phyloP scores from a whole-genome alignment of 495 filamentous ascomycete genomes.

The Neurospora sp. region DNA sequence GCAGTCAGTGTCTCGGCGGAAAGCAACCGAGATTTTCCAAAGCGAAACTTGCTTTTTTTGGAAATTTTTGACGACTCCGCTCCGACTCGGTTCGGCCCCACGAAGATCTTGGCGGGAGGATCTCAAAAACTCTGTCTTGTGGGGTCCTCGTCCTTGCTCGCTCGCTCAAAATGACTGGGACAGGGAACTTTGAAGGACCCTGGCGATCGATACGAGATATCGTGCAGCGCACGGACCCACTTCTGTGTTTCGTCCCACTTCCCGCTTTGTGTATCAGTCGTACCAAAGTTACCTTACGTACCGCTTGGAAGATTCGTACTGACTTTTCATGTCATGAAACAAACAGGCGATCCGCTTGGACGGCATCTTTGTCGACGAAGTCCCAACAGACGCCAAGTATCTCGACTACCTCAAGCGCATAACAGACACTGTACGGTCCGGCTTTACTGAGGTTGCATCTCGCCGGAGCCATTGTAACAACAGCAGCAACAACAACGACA shows the following conservation, averaged over 20 bases:
- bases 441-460: background rate
- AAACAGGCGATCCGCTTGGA: slow-evolving; percentile 1
- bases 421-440: background rate
- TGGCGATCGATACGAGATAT: background rate
- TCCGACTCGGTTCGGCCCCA: background rate
- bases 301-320: background rate
- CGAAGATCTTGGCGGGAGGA: background rate
- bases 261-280: slow-evolving; percentile 3
- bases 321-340: background rate
- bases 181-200: background rate
- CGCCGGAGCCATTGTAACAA: background rate
- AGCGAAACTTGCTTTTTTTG: background rate
- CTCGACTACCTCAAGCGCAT: slow-evolving; percentile 9
- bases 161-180: background rate
- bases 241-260: background rate
- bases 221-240: background rate
- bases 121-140: background rate
- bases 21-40: background rate
- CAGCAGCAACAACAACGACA: background rate
- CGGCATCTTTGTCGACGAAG: slow-evolving; percentile 18
- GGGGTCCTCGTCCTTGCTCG: background rate
- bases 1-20: background rate
- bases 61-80: background rate
- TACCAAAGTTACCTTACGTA: slow-evolving; percentile 1
- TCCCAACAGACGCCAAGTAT: slow-evolving; percentile 1